Base-by-base conservation (phyloP, 352 stramenopile species). In the Phytophthora chlamydospora region DNA sequence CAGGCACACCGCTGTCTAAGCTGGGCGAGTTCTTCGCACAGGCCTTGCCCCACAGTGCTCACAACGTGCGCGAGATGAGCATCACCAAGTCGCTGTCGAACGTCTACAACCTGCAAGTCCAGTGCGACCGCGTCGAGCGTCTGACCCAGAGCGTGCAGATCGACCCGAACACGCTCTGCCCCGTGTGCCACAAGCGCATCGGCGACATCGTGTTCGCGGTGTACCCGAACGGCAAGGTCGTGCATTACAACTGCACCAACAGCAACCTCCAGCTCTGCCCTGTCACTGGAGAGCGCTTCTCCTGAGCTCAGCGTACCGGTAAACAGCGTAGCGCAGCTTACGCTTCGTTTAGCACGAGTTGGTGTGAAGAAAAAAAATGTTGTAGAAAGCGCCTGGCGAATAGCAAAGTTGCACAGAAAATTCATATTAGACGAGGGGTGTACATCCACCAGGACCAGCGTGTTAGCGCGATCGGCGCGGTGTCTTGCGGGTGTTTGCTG, bases 221-320 rank as follows among this genome's bases (percentile, higher is more conserved):
- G 8, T 96, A 96, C 59, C 87, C 87, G 29, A 91, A 96, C 54
- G 75, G 79, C 54, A 90, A 91, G 45, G 76, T 94, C 21, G 82
- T 96, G 59, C 87, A 96, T 71, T 96, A 94, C 72, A 93, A 93
- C 66, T 96, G 87, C 68, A 91, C 86, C 60, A 92, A 90, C 64
- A 85, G 83, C 41, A 89, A 89, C 45, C 83, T 93, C 27, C 80
- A 93, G 44, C 73, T 93, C 24, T 90, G 84, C 51, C 85, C 87
- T 16, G 83, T 96, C 42, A 93, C 87, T 17, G 85, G 80, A 46
- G 82, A 94, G 55, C 80, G 76, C 59, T 96, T 96, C 43, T 80
- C 81, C 14, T 91, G 70, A 80, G 65, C 17, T 41, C 31, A 39
- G 27, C 31, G 33, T 11, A 8, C 11, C 6, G 36, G 21, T 40